Evolutionary conservation across 148 eudicot genomes (phyloP).

Genomic region (Dianthus caryophyllus): DNA sequence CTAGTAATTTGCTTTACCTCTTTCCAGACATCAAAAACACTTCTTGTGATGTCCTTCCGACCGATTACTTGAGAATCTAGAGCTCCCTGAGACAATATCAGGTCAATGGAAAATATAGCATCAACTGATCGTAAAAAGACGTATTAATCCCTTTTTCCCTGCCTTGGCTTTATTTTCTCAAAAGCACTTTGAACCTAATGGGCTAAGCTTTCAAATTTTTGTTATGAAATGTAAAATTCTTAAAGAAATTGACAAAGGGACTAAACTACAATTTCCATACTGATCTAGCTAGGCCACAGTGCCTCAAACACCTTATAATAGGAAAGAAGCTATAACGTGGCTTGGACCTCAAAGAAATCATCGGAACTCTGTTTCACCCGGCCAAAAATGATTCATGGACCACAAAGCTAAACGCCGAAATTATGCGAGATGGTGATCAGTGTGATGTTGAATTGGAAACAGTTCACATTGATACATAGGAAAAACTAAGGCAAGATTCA

Average conservation of each 20-base stretch:
- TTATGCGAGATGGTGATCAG: background rate
- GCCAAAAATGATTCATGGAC: background rate
- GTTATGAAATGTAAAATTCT: background rate
- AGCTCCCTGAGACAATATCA: constrained; percentile 19
- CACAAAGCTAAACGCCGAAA: background rate
- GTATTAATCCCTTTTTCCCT: background rate
- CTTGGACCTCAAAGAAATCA: background rate
- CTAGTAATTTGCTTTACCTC: constrained; percentile 44
- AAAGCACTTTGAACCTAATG: background rate
- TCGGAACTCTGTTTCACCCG: background rate
- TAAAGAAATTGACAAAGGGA: background rate
- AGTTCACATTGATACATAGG: background rate
- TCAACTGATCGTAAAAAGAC: background rate
- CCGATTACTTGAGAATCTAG: constrained; percentile 84
- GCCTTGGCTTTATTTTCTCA: background rate
- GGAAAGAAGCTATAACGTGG: no score
- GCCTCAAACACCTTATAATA: background rate
- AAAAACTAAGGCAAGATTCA: background rate
- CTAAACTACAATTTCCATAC: background rate
- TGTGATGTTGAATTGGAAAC: background rate
- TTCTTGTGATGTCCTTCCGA: constrained; percentile 77
- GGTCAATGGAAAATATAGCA: constrained; percentile 3
- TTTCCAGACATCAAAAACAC: constrained; percentile 90
- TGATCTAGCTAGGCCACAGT: background rate
- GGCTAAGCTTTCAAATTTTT: background rate